Evolutionary conservation across 2,329 filamentous ascomycete species (phyloP).

Genomic region (Cercospora brassicicola): DNA sequence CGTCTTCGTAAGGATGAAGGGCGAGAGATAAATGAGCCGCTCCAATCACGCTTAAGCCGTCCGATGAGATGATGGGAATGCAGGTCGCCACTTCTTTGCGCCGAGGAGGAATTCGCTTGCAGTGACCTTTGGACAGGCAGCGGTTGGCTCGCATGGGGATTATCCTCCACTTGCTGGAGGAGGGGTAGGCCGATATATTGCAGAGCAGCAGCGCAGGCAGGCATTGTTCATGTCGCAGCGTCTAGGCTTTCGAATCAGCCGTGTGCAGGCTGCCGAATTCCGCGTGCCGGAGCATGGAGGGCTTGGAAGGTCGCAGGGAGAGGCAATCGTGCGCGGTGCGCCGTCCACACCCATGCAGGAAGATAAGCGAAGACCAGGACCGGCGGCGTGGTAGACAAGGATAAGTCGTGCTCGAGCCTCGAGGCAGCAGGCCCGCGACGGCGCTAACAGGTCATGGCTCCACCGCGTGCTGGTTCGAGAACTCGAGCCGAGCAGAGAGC

Average conservation of each 20-base stretch:
- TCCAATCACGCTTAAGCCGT: not conserved
- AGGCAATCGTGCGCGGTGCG: not conserved
- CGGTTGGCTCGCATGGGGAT: not conserved
- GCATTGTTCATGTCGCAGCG: not conserved
- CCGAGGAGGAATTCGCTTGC: not conserved
- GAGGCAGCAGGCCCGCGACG: not conserved
- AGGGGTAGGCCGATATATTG: not conserved
- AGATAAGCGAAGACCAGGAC: conserved; percentile 13
- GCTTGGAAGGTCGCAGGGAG: not conserved
- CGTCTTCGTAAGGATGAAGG: not conserved
- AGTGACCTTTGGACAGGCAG: not conserved
- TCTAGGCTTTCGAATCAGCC: conserved; percentile 2
- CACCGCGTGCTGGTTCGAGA: conserved; percentile 9
- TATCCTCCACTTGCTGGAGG: not conserved
- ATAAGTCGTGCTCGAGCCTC: not conserved
- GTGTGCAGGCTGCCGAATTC: conserved; percentile 12
- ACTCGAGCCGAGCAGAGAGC: conserved; percentile 10
- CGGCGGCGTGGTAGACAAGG: not conserved
- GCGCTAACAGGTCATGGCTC: conserved; percentile 1
- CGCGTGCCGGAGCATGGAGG: conserved; percentile 4
- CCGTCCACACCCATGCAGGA: conserved; percentile 1
- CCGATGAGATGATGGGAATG: not conserved
- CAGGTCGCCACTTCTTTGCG: not conserved
- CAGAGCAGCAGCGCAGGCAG: not conserved
- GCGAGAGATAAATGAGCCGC: not conserved